A percentile compares a stretch with the other conserved stretches of the same genome.
phyloP scores from a whole-genome alignment of 345 rosid species.

The Lepidium sativum region DNA sequence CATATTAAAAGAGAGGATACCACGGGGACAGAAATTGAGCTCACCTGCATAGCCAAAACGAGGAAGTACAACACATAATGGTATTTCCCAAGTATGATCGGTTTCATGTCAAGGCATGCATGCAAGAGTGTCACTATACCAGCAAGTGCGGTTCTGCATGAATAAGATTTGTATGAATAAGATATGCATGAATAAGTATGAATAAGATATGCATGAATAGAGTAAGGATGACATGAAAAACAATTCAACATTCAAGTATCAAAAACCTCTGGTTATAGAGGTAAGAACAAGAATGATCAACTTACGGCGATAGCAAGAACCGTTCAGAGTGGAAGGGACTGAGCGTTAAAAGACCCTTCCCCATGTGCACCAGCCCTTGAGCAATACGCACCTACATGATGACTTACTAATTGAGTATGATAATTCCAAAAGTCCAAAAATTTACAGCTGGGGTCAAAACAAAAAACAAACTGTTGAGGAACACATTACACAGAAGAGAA shows the following conservation, averaged over 20 bases:
- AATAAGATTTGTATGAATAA: no score
- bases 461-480: background rate
- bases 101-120: slow-evolving; percentile 88
- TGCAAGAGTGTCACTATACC: slow-evolving; percentile 72
- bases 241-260: no score
- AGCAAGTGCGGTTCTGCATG: slow-evolving; percentile 75
- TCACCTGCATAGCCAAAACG: slow-evolving; percentile 93
- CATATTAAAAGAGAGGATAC: no score
- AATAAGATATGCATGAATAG: no score
- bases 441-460: background rate
- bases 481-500: slow-evolving; percentile 78
- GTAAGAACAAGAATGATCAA: background rate
- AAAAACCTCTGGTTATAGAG: no score
- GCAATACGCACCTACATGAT: slow-evolving; percentile 77
- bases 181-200: slow-evolving; percentile 10
- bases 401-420: slow-evolving; percentile 7
- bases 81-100: slow-evolving; percentile 73
- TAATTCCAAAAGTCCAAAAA: no score
- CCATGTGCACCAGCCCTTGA: slow-evolving; percentile 91
- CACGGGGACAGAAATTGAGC: background rate
- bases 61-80: slow-evolving; percentile 87
- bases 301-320: slow-evolving; percentile 83
- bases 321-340: slow-evolving; percentile 93
- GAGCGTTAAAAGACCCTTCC: slow-evolving; percentile 87
- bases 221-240: no score